Conservation (phyloP, 208 protist genomes). For the Zelonia costaricensis region DNA sequence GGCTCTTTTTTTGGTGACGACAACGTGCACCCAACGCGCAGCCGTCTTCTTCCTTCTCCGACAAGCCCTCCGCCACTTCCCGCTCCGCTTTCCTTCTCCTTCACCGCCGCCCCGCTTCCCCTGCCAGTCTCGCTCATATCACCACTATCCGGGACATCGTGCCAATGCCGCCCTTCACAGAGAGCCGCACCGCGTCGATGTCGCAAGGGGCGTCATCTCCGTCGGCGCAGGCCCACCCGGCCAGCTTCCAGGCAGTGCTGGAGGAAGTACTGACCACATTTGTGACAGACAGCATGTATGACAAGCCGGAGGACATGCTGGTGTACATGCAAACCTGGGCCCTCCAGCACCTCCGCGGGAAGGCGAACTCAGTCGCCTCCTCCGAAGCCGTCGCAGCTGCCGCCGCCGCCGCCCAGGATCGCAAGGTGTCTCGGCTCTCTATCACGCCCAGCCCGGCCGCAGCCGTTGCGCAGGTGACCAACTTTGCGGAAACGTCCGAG, state of each 20-base stretch:
- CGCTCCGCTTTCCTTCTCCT: no score
- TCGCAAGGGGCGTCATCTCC: not conserved
- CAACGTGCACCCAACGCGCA: no score
- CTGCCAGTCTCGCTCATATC: no score
- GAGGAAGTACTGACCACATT: slow-evolving; percentile 21
- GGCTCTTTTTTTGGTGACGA: no score
- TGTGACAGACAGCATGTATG: slow-evolving; percentile 28
- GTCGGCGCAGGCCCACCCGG: not conserved
- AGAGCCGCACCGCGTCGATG: not conserved
- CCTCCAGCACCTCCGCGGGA: slow-evolving; percentile 11
- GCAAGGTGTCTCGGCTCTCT: not conserved
- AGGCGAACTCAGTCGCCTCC: no score
- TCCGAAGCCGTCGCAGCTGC: no score
- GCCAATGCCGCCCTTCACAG: no score
- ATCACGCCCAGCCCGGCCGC: not conserved
- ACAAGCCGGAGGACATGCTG: slow-evolving; percentile 44
- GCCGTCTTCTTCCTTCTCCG: no score
- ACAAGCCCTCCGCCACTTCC: no score
- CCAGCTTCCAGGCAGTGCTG: not conserved
- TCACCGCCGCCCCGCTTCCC: no score
- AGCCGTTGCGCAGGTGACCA: not conserved
- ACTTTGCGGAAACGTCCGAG: not conserved
- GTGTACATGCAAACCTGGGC: slow-evolving; percentile 52
- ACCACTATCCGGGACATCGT: no score
- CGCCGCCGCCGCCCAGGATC: no score